Percentiles rank a stretch among this genome's conserved stretches.
These are phyloP conservation scores for Solanum hybrid DNA, from an alignment of 305 asterid genomes.

Conservation along the genomic window DNA sequence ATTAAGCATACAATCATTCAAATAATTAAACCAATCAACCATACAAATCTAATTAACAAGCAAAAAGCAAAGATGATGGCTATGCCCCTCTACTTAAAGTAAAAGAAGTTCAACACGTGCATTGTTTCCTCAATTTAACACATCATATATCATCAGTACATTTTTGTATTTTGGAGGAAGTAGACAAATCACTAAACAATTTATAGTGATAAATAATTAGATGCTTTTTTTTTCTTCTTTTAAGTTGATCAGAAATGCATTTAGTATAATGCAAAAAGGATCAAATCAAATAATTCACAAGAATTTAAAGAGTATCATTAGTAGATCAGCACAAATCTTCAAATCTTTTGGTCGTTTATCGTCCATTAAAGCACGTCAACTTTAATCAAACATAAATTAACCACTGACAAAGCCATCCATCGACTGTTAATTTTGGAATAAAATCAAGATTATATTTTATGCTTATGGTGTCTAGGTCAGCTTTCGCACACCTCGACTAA, in stretches of 20 bases:
- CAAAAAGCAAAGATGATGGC: background rate
- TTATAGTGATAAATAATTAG: background rate
- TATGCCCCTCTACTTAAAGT: background rate
- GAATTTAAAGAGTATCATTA: background rate
- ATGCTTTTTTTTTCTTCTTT: background rate
- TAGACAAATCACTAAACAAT: background rate
- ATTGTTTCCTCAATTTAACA: background rate
- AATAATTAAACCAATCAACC: background rate
- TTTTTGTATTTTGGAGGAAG: background rate
- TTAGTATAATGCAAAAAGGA: background rate
- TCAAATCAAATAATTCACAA: background rate
- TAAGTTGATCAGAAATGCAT: background rate
- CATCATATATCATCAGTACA: background rate
- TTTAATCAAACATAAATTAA: background rate
- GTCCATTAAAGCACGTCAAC: background rate
- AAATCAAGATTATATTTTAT: background rate
- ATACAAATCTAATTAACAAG: background rate
- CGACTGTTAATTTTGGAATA: background rate
- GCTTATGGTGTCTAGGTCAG: too few species aligned
- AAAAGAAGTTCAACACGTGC: background rate
- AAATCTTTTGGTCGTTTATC: background rate
- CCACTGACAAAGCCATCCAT: background rate
- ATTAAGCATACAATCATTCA: background rate
- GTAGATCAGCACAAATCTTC: background rate
- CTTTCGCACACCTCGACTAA: background rate